phyloP scores from a whole-genome alignment of 2,329 filamentous ascomycete genomes.

The Tricladium varicosporioides region DNA sequence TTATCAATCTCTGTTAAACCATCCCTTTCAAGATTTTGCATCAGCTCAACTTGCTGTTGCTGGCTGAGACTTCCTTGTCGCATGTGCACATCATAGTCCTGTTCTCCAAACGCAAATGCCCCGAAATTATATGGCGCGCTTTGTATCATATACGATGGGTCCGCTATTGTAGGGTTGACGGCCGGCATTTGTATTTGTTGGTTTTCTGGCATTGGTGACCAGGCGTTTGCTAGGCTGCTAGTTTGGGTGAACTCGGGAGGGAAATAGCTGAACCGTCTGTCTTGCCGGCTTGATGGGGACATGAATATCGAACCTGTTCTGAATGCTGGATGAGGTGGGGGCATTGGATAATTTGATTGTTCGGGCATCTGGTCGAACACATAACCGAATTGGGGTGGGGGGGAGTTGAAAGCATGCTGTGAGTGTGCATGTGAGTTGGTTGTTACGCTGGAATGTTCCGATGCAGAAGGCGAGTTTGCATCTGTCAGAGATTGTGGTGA shows the following conservation, averaged over 20 bases:
- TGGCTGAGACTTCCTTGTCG: slow-evolving; percentile 70
- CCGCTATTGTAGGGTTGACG: slow-evolving; percentile 18
- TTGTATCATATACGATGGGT: slow-evolving; percentile 31
- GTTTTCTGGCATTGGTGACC: slow-evolving; percentile 23
- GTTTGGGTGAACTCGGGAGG: slow-evolving; percentile 48
- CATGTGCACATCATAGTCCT: slow-evolving; percentile 44
- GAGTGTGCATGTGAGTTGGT: slow-evolving; percentile 37
- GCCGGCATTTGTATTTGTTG: slow-evolving; percentile 2
- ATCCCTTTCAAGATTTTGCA: slow-evolving; percentile 74
- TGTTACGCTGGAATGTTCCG: slow-evolving; percentile 39
- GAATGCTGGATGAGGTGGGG: slow-evolving; percentile 48
- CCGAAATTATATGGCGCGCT: slow-evolving; percentile 29
- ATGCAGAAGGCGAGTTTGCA: slow-evolving; percentile 46
- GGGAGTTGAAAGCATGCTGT: slow-evolving; percentile 34
- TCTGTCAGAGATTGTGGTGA: slow-evolving; percentile 40
- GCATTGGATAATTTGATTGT: slow-evolving; percentile 33
- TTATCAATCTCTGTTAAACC: slow-evolving; percentile 61
- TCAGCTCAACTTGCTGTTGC: slow-evolving; percentile 78
- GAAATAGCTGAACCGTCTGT: slow-evolving; percentile 62
- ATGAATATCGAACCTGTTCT: slow-evolving; percentile 66
- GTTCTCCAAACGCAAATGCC: slow-evolving; percentile 37
- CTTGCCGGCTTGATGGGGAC: slow-evolving; percentile 52
- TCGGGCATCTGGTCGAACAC: slow-evolving; percentile 57
- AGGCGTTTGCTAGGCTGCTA: slow-evolving; percentile 28
- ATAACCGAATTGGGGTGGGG: slow-evolving; percentile 55